Evolutionary conservation across 148 eudicot genomes (phyloP).

Genomic region (Vaccinium vitisidaea): DNA sequence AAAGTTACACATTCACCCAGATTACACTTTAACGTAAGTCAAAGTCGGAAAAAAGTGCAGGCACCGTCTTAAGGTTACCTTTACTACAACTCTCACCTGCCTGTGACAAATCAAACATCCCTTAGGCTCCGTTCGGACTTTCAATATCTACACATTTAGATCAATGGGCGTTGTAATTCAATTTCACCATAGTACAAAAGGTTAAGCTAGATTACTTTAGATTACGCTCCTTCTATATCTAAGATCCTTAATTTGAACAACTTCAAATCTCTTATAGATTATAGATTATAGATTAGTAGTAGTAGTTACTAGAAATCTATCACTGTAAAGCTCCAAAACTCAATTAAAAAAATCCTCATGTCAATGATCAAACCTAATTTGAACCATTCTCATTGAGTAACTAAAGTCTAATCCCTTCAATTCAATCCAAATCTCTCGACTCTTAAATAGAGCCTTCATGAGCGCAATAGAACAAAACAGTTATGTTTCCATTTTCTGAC

Average conservation of each 20-base stretch:
- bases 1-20: not conserved
- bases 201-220: too few relatives aligned
- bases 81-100: not conserved
- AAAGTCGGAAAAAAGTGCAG: not conserved
- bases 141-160: not conserved
- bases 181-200: too few relatives aligned
- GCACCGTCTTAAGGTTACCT: not conserved
- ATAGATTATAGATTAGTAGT: too few relatives aligned
- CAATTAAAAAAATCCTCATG: not conserved
- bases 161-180: too few relatives aligned
- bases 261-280: too few relatives aligned
- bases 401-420: not conserved
- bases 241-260: too few relatives aligned
- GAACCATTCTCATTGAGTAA: not conserved
- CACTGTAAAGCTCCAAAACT: not conserved
- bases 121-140: not conserved
- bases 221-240: too few relatives aligned
- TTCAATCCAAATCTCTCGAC: not conserved
- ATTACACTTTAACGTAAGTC: not conserved
- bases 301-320: too few relatives aligned
- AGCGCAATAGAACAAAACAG: not conserved
- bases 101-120: not conserved
- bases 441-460: not conserved
- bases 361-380: not conserved
- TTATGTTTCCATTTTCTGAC: not conserved